These are phyloP conservation scores for Rhodomyrtus psidioides DNA, from an alignment of 441 rosid species.

Conservation along the genomic window DNA sequence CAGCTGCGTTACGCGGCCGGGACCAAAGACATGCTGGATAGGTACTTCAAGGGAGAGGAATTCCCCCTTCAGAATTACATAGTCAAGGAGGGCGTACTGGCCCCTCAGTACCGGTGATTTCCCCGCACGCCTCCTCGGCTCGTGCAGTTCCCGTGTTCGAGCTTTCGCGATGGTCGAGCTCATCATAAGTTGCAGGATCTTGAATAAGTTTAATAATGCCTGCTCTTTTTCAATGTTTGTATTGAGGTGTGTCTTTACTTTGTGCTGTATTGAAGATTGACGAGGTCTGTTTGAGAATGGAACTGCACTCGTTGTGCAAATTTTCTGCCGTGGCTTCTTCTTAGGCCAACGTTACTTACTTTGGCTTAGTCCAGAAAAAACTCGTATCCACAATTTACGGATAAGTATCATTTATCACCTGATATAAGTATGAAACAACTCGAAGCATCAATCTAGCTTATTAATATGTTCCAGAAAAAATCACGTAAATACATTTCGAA, in stretches of 20 bases:
- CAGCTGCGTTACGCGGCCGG: constrained; percentile 95
- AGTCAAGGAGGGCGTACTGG: constrained; percentile 72
- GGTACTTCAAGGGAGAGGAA: constrained; percentile 84
- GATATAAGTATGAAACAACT: neutral
- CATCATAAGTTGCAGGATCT: neutral
- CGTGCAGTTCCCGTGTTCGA: neutral
- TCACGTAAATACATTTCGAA: too few species aligned
- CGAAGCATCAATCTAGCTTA: too few species aligned
- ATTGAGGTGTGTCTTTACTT: neutral
- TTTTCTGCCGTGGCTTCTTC: neutral
- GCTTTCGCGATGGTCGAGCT: neutral
- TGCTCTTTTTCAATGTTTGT: neutral
- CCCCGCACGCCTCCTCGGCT: neutral
- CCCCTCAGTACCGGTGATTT: constrained; percentile 63
- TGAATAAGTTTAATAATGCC: neutral
- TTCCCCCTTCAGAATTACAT: constrained; percentile 73
- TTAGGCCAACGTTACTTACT: neutral
- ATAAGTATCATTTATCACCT: neutral
- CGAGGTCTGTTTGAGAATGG: neutral
- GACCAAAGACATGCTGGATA: constrained; percentile 81
- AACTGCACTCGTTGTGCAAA: neutral
- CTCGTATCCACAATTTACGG: too few species aligned
- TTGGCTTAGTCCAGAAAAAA: too few species aligned
- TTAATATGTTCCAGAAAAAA: too few species aligned
- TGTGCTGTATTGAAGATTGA: neutral